Evolutionary conservation across 306 rosid genomes (phyloP).

Genomic region (peach (Prunus persica)): DNA sequence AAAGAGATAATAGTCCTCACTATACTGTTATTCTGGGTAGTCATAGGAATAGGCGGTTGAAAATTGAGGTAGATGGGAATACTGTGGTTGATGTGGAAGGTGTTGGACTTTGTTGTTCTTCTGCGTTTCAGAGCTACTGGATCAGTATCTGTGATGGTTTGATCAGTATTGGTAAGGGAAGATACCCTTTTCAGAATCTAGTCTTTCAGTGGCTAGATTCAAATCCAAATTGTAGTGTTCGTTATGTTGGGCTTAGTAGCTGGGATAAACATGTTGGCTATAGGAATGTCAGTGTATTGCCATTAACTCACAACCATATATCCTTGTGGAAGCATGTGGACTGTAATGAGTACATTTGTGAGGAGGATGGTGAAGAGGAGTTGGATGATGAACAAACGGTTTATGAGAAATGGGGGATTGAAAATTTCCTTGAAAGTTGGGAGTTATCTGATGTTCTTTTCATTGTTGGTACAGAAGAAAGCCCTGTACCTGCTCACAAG

Average conservation of each 20-base stretch:
- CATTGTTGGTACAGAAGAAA: constrained; percentile 59
- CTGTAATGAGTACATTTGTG: constrained; percentile 44
- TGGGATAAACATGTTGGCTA: constrained; percentile 97
- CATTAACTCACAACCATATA: constrained; percentile 51
- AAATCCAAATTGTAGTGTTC: constrained; percentile 70
- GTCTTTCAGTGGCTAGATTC: constrained; percentile 92
- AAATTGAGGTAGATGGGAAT: constrained; percentile 76
- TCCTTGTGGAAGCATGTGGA: constrained; percentile 59
- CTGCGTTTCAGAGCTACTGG: constrained; percentile 91
- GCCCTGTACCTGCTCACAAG: constrained; percentile 86
- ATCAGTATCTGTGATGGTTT: constrained; percentile 85
- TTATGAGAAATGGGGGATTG: constrained; percentile 79
- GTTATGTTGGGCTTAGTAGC: constrained; percentile 87
- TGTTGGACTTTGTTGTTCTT: constrained; percentile 71
- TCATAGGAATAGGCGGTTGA: constrained; percentile 76
- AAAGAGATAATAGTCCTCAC: constrained; percentile 84
- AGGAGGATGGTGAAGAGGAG: constrained; percentile 44
- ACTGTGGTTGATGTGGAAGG: constrained; percentile 82
- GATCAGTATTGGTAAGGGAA: constrained; percentile 82
- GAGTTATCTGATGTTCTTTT: constrained; percentile 72
- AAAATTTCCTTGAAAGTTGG: constrained; percentile 73
- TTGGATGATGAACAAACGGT: constrained; percentile 38
- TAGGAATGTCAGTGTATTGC: constrained; percentile 76
- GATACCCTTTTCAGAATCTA: constrained; percentile 78
- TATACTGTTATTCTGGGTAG: constrained; percentile 90